Evolutionary conservation across 306 rosid species (phyloP).

Genomic region (Erythrophleum fordii): DNA sequence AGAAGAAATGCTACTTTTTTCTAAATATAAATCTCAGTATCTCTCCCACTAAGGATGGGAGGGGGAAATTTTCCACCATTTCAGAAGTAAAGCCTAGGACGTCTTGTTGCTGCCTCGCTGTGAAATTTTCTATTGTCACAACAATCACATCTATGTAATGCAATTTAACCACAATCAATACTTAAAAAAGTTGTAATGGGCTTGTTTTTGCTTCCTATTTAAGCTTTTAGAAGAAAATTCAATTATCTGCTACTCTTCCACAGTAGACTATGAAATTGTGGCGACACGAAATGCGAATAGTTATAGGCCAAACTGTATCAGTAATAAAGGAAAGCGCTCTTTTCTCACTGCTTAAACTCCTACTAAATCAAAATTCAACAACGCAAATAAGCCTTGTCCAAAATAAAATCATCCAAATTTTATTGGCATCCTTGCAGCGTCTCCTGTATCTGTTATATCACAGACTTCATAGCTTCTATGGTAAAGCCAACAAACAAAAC

Average conservation of each 20-base stretch:
- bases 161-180: background rate
- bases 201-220: background rate
- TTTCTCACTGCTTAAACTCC: background rate
- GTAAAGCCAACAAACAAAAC: background rate
- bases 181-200: background rate
- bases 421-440: background rate
- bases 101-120: background rate
- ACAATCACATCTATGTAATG: background rate
- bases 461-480: background rate
- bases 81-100: background rate
- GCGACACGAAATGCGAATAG: background rate
- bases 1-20: background rate
- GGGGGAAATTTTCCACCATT: background rate
- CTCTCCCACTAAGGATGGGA: background rate
- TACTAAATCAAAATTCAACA: background rate
- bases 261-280: background rate
- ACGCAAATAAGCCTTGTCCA: background rate
- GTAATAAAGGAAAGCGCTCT: background rate
- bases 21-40: background rate
- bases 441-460: background rate
- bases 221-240: background rate
- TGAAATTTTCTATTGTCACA: background rate
- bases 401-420: conserved; percentile 2
- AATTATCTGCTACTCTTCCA: background rate
- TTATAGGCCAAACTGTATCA: background rate